Percentiles rank a stretch among this genome's conserved stretches.
phyloP scores from a whole-genome alignment of 2,329 filamentous ascomycete species.

The Gremmenia infestans region DNA sequence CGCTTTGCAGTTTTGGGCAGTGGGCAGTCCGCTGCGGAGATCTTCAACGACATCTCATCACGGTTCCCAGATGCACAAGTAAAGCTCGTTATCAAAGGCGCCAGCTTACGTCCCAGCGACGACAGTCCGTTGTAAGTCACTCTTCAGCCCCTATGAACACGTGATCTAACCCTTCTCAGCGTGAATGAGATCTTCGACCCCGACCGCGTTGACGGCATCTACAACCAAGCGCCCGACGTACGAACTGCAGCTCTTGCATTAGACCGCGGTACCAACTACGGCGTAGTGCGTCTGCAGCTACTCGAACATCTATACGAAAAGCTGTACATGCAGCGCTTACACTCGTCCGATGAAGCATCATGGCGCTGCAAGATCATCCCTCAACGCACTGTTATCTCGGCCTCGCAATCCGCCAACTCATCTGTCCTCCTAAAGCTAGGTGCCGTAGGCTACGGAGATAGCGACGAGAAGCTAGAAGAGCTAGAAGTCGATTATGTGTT shows the following conservation, averaged over 20 bases:
- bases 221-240: slow-evolving; percentile 56
- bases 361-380: slow-evolving; percentile 82
- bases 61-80: slow-evolving; percentile 80
- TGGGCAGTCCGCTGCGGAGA: slow-evolving; percentile 91
- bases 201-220: slow-evolving; percentile 72
- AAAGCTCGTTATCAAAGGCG: slow-evolving; percentile 72
- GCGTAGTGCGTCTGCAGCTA: slow-evolving; percentile 84
- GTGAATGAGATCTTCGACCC: slow-evolving; percentile 98
- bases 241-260: slow-evolving; percentile 56
- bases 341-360: slow-evolving; percentile 58
- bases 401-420: slow-evolving; percentile 7
- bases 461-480: slow-evolving; percentile 23
- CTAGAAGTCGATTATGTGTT: slow-evolving; percentile 74
- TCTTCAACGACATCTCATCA: slow-evolving; percentile 81
- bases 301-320: slow-evolving; percentile 84
- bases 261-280: slow-evolving; percentile 87
- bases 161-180: slow-evolving; percentile 38
- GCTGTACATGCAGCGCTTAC: slow-evolving; percentile 80
- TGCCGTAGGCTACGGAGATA: slow-evolving; percentile 32
- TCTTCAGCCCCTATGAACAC: neutral
- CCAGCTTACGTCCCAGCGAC: slow-evolving; percentile 83
- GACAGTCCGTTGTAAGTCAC: slow-evolving; percentile 84
- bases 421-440: slow-evolving; percentile 27
- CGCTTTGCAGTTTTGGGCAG: slow-evolving; percentile 77
- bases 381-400: slow-evolving; percentile 52